These are phyloP conservation scores for Coniochaeta sp. DNA, from an alignment of 2,329 filamentous ascomycete genomes.

Conservation along the genomic window DNA sequence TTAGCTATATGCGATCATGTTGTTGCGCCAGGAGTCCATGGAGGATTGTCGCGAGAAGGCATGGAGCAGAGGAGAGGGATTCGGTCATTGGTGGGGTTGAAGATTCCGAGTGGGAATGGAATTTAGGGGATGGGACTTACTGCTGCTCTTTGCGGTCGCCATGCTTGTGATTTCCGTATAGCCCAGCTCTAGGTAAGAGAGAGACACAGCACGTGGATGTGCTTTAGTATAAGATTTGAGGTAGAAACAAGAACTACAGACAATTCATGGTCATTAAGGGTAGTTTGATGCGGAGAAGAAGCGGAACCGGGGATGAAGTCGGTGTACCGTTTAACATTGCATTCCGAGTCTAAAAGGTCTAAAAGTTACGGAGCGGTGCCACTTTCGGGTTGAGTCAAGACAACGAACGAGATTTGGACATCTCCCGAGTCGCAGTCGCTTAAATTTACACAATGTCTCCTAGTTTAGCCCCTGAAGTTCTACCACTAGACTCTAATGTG, in stretches of 20 bases:
- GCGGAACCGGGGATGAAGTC: neutral
- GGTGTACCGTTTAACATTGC: no score
- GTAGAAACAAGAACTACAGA: neutral
- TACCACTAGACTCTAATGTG: neutral
- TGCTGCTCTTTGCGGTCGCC: neutral
- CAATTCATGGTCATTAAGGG: neutral
- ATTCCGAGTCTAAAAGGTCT: neutral
- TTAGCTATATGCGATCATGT: neutral
- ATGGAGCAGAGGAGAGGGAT: neutral
- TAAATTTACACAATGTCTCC: no score
- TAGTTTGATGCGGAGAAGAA: neutral
- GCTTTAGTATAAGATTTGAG: neutral
- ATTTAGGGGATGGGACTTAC: neutral
- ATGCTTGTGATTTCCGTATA: neutral
- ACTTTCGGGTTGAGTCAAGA: neutral
- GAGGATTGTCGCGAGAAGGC: no score
- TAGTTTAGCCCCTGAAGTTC: neutral
- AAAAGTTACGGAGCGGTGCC: neutral
- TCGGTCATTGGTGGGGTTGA: neutral
- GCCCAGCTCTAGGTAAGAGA: neutral
- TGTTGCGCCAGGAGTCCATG: neutral
- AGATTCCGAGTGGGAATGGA: neutral
- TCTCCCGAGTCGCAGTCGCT: neutral
- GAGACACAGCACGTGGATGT: neutral
- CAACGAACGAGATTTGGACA: no score